These are phyloP conservation scores for Cutaneotrichosporon cyanovorans DNA, from an alignment of 1,284 basidiomycete genomes.

Conservation along the genomic window DNA sequence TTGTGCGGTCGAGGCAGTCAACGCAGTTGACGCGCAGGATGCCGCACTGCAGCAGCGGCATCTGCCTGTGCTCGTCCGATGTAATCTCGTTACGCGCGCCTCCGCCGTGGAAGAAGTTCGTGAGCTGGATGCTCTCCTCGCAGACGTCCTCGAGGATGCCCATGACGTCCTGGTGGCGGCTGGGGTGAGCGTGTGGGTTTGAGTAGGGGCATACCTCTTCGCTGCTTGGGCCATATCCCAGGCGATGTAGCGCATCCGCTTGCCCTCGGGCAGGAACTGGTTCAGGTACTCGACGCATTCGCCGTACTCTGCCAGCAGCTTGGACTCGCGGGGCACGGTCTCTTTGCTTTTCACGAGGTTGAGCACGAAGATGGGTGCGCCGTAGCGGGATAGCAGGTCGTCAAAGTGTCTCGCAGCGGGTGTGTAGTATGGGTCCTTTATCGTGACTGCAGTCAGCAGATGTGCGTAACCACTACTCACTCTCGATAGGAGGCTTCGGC, in stretches of 20 bases:
- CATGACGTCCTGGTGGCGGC: slow-evolving; percentile 92
- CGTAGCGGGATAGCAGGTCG: slow-evolving; percentile 82
- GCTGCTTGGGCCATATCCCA: slow-evolving; percentile 96
- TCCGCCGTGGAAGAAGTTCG: slow-evolving; percentile 80
- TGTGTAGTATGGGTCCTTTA: slow-evolving; percentile 92
- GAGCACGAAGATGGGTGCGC: slow-evolving; percentile 83
- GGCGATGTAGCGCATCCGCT: slow-evolving; percentile 83
- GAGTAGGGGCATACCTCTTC: slow-evolving; percentile 49
- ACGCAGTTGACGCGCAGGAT: slow-evolving; percentile 87
- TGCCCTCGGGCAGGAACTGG: slow-evolving; percentile 80
- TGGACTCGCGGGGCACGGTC: slow-evolving; percentile 78
- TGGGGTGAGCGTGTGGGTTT: slow-evolving; percentile 34
- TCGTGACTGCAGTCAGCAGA: slow-evolving; percentile 57
- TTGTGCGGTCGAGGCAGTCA: slow-evolving; percentile 95
- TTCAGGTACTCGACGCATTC: slow-evolving; percentile 91
- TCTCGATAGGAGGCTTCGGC: slow-evolving; percentile 89
- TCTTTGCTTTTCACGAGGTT: slow-evolving; percentile 83
- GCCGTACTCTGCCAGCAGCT: slow-evolving; percentile 82
- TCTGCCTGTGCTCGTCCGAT: slow-evolving; percentile 54
- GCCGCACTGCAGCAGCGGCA: slow-evolving; percentile 80
- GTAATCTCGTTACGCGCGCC: slow-evolving; percentile 32
- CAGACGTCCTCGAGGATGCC: slow-evolving; percentile 92
- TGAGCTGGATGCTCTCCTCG: slow-evolving; percentile 84
- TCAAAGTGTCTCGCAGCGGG: slow-evolving; percentile 92
- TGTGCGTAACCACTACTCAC: slow-evolving; percentile 50